phyloP scores from a whole-genome alignment of 805 yeast genomes.

The Hagleromyces aurorensis region DNA sequence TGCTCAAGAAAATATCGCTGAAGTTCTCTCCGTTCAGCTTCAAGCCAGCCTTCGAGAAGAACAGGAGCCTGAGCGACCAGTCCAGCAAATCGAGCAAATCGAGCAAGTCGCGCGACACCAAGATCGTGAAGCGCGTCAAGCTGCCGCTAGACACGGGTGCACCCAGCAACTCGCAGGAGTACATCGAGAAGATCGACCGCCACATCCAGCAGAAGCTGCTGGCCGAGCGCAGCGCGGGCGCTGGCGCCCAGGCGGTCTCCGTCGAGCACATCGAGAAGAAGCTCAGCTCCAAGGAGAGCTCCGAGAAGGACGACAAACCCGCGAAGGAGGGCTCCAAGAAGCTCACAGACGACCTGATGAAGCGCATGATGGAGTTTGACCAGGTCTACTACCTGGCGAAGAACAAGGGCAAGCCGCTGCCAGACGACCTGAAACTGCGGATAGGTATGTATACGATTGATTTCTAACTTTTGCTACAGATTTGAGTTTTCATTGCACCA shows the following conservation, averaged over 20 bases:
- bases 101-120: no score
- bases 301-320: constrained; percentile 1
- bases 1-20: constrained; percentile 4
- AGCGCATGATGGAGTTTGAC: constrained; percentile 13
- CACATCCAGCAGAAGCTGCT: constrained; percentile 5
- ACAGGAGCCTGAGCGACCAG: no score
- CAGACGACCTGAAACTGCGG: constrained; percentile 1
- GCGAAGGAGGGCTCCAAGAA: constrained; percentile 1
- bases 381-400: constrained; percentile 2
- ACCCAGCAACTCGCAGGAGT: constrained; percentile 6
- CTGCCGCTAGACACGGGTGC: constrained; percentile 6
- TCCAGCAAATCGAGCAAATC: no score
- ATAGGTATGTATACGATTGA: constrained; percentile 1
- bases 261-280: constrained; percentile 2
- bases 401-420: not conserved
- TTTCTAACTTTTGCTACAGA: no score
- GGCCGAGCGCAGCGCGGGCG: constrained; percentile 4
- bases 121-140: constrained; percentile 1
- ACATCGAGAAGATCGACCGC: constrained; percentile 5
- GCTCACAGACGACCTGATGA: constrained; percentile 6
- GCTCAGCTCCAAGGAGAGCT: constrained; percentile 1
- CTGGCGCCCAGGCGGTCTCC: not conserved
- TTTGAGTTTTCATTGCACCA: no score
- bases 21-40: constrained; percentile 2
- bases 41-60: no score